Evolutionary conservation across 2,329 filamentous ascomycete species (phyloP).

Genomic region (Pyrenochaeta sp.): DNA sequence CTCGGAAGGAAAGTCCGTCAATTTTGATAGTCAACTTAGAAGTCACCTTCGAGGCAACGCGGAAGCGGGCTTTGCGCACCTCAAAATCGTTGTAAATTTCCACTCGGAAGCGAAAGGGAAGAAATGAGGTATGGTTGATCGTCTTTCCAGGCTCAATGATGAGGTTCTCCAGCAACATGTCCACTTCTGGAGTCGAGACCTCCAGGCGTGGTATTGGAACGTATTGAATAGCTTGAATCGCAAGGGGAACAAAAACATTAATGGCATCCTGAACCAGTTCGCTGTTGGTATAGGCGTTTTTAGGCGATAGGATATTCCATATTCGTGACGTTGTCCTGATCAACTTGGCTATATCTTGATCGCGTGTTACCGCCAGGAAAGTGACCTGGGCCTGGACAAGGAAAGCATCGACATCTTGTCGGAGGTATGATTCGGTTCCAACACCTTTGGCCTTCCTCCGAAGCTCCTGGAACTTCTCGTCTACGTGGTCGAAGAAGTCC

Average conservation of each 20-base stretch:
- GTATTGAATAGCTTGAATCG: conserved; percentile 81
- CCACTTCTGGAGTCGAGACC: conserved; percentile 80
- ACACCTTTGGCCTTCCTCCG: conserved; percentile 64
- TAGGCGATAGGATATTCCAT: conserved; percentile 72
- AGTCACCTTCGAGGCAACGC: conserved; percentile 71
- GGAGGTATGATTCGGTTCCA: conserved; percentile 70
- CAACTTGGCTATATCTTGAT: conserved; percentile 75
- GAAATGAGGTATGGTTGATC: conserved; percentile 84
- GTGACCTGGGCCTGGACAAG: conserved; percentile 74
- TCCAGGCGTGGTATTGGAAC: conserved; percentile 92
- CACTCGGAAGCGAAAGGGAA: conserved; percentile 82
- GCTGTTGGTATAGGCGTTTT: conserved; percentile 68
- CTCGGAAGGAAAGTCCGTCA: conserved; percentile 81
- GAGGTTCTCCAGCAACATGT: conserved; percentile 87
- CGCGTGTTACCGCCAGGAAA: conserved; percentile 71
- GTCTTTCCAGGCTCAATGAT: conserved; percentile 88
- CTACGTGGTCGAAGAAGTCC: conserved; percentile 79
- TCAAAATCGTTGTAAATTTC: conserved; percentile 88
- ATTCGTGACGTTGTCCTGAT: conserved; percentile 72
- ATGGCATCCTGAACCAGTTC: conserved; percentile 78
- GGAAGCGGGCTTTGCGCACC: conserved; percentile 77
- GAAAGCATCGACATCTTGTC: conserved; percentile 75
- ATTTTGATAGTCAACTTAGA: conserved; percentile 80
- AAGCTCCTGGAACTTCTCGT: conserved; percentile 69
- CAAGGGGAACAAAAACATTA: conserved; percentile 80